Percentiles rank a stretch among this genome's conserved stretches.
phyloP scores from a whole-genome alignment of 352 stramenopile species.

The Phytophthora ohioensis region DNA sequence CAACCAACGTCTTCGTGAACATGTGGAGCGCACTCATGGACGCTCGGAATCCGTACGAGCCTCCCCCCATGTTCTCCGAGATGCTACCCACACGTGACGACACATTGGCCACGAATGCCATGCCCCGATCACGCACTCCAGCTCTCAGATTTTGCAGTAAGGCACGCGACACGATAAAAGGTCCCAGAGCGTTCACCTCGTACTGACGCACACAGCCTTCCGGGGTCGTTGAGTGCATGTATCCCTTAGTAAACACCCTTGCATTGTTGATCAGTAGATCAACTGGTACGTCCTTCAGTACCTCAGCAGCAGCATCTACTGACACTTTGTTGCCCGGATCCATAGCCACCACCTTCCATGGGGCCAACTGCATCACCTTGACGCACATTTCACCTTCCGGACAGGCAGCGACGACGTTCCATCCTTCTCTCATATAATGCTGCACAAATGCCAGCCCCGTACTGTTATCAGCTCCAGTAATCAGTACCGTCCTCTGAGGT shows the following conservation, averaged over 20 bases:
- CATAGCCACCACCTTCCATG: conserved; percentile 58
- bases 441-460: conserved; percentile 48
- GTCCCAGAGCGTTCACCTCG: conserved; percentile 74
- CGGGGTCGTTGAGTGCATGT: conserved; percentile 51
- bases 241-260: conserved; percentile 44
- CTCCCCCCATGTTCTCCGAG: conserved; percentile 48
- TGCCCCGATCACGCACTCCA: conserved; percentile 48
- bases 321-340: conserved; percentile 61
- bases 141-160: conserved; percentile 59
- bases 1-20: conserved; percentile 61
- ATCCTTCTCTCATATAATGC: conserved; percentile 50
- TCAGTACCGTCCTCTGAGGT: conserved; percentile 50
- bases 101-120: conserved; percentile 62
- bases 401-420: conserved; percentile 50
- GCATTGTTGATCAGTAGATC: conserved; percentile 87
- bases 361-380: conserved; percentile 35
- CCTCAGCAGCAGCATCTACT: conserved; percentile 47
- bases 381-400: conserved; percentile 23
- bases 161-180: conserved; percentile 67
- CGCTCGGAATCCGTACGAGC: conserved; percentile 78
- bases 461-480: conserved; percentile 51
- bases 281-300: conserved; percentile 51
- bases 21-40: conserved; percentile 87
- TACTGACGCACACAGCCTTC: conserved; percentile 63
- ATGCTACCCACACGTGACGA: conserved; percentile 67